Evolutionary conservation across 169 alveolate species (phyloP), one percentile per base, ranked within the genome.

Genomic region (Cystoisospora suis): DNA sequence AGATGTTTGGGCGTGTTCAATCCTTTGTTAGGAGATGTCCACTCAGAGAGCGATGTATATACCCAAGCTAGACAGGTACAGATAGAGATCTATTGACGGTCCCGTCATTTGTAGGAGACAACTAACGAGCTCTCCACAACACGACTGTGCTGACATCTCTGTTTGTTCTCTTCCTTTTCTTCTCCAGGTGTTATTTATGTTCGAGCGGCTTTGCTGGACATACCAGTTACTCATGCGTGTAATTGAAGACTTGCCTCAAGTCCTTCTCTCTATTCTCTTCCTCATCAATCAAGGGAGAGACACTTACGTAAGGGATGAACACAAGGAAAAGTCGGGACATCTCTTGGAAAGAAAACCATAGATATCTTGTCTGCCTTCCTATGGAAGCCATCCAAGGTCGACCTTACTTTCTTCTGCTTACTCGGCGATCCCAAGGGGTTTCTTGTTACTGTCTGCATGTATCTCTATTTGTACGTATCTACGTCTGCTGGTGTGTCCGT

Each of bases 211-310:
- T 29, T 47, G 77, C 40, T 75, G 86, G 88, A 90, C 93, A 7
- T 81, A 58, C 49, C 88, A 75, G 75, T 49, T 90, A 46, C 85
- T 90, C 75, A 75, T 90, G 88, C 83, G 93, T 1, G 75, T 80
- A 2, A 58, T 90, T 1, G 93, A 90, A 46, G 93, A 90, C 70
- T 69, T 90, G 47, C 93, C 93, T 0, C 93, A 90, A 56, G 61
- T 90, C 6, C 69, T 90, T 46, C 45, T 79, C 45, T 90, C 93
- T 27, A 27, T 56, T 56, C 34, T 90, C 7, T 90, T 80, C 75
- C 86, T 90, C 23, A 72, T 83, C 7, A 72, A 90, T 38, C 32
- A 80, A 12, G 93, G 93, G 4, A 49, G 80, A 44, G 93, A 90
- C 32, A 47, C 58, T 12, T 83, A 90, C 38, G 93, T 90, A 80